These are phyloP conservation scores for Trypanosoma brucei DNA, from an alignment of 208 protist genomes.

Conservation along the genomic window DNA sequence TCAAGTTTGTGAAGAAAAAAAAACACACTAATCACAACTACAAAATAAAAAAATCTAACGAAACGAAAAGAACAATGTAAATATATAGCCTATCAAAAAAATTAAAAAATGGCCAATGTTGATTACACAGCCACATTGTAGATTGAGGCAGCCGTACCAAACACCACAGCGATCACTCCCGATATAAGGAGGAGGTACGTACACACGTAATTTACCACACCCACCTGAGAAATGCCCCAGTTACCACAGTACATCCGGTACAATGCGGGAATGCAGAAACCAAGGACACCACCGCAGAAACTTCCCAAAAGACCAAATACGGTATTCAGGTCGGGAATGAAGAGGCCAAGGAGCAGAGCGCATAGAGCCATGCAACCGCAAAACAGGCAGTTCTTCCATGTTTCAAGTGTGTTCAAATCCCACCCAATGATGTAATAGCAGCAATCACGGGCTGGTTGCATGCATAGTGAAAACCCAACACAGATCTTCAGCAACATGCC, in stretches of 20 bases:
- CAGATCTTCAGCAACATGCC: constrained; percentile 73
- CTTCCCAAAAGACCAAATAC: constrained; percentile 58
- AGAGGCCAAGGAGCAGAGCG: constrained; percentile 25
- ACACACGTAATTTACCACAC: constrained; percentile 5
- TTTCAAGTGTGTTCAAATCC: constrained; percentile 48
- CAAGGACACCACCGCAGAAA: constrained; percentile 53
- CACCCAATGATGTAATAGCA: constrained; percentile 64
- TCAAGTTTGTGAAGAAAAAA: no score
- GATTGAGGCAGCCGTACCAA: constrained; percentile 36
- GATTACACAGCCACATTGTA: not conserved
- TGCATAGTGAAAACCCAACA: constrained; percentile 72
- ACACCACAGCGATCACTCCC: constrained; percentile 45
- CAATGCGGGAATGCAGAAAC: constrained; percentile 81
- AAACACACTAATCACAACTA: no score
- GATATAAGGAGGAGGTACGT: constrained; percentile 15
- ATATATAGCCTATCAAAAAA: no score
- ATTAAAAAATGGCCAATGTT: no score
- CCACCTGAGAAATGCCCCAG: constrained; percentile 25
- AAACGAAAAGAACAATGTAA: no score
- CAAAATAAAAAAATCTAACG: no score
- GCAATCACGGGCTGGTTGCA: constrained; percentile 63
- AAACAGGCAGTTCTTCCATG: constrained; percentile 61
- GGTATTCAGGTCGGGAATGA: constrained; percentile 29
- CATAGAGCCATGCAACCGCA: constrained; percentile 42
- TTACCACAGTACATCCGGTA: constrained; percentile 94